A percentile compares a stretch with the other conserved stretches of the same genome.
These are phyloP conservation scores for Sugiyamaella castrensis DNA, from an alignment of 1,139 yeast species.

Conservation along the genomic window DNA sequence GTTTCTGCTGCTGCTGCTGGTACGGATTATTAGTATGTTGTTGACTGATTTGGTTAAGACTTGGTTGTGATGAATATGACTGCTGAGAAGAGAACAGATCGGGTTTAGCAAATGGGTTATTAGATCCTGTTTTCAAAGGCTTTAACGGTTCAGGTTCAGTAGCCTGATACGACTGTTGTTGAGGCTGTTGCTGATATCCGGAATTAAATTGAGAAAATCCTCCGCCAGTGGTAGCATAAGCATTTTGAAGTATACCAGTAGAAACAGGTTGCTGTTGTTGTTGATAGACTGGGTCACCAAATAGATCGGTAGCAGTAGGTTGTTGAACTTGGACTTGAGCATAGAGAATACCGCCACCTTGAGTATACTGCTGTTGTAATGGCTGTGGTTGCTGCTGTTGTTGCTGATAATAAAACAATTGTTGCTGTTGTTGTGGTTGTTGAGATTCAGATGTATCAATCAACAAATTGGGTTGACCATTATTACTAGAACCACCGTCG, in stretches of 20 bases:
- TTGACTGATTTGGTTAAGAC: conserved; percentile 20
- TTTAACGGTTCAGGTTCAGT: conserved; percentile 44
- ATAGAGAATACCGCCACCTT: conserved; percentile 12
- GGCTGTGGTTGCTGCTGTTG: conserved; percentile 25
- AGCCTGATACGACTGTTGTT: conserved; percentile 34
- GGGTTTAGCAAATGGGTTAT: conserved; percentile 80
- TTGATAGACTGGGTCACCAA: conserved; percentile 69
- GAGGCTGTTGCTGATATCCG: conserved; percentile 37
- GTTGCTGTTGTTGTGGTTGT: conserved; percentile 27
- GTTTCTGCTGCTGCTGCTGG: conserved; percentile 37
- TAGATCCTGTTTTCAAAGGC: conserved; percentile 76
- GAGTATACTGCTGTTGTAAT: conserved; percentile 25
- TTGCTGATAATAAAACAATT: conserved; percentile 11
- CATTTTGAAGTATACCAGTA: conserved; percentile 51
- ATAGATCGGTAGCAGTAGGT: conserved; percentile 48
- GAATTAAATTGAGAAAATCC: conserved; percentile 26
- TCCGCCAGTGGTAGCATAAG: conserved; percentile 37
- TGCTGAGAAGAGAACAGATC: conserved; percentile 21
- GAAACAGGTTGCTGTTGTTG: conserved; percentile 44
- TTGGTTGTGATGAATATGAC: conserved; percentile 17
- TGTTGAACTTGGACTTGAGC: conserved; percentile 18
- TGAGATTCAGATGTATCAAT: conserved; percentile 27
- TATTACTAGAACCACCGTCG: conserved; percentile 15
- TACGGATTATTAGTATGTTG: conserved; percentile 35
- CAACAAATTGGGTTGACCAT: conserved; percentile 32